Evolutionary conservation across 208 protist species (phyloP).

Genomic region (Novymonas esmeraldas): DNA sequence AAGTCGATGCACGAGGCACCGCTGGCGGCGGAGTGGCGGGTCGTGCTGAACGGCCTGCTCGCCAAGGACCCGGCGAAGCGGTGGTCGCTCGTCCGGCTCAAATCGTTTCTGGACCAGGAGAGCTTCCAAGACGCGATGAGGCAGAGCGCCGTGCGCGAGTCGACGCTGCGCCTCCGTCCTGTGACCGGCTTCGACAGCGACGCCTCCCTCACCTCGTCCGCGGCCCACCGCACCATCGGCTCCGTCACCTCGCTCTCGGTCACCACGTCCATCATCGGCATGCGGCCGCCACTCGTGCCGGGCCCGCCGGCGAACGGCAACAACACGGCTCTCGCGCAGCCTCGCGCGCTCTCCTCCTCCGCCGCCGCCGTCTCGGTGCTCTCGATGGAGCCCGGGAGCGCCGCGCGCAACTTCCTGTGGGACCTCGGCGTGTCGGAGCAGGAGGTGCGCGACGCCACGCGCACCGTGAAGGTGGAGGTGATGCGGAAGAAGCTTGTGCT

Average conservation of each 20-base stretch:
- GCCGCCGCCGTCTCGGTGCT: not conserved
- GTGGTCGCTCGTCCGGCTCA: conserved; percentile 62
- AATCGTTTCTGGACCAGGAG: conserved; percentile 48
- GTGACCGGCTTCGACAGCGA: not conserved
- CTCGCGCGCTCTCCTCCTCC: not conserved
- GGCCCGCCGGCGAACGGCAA: not conserved
- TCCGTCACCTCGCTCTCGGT: not conserved
- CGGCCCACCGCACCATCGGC: not conserved
- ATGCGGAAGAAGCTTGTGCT: conserved; percentile 9
- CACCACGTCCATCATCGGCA: not conserved
- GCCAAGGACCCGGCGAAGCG: conserved; percentile 65
- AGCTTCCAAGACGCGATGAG: conserved; percentile 38
- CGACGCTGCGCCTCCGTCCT: not conserved
- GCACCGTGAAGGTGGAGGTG: conserved; percentile 35
- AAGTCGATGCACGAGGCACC: conserved; percentile 27
- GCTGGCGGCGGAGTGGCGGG: conserved; percentile 47
- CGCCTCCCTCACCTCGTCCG: not conserved
- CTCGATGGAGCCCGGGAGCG: not conserved
- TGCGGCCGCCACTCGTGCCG: not conserved
- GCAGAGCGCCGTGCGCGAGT: conserved; percentile 9
- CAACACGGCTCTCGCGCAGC: not conserved
- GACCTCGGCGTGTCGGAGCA: conserved; percentile 42
- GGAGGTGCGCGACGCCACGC: conserved; percentile 42
- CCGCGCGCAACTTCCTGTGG: conserved; percentile 16
- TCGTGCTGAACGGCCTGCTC: conserved; percentile 71